These are phyloP conservation scores for Eleusine coracana DNA, from an alignment of 176 grass and related monocot genomes.

Conservation along the genomic window DNA sequence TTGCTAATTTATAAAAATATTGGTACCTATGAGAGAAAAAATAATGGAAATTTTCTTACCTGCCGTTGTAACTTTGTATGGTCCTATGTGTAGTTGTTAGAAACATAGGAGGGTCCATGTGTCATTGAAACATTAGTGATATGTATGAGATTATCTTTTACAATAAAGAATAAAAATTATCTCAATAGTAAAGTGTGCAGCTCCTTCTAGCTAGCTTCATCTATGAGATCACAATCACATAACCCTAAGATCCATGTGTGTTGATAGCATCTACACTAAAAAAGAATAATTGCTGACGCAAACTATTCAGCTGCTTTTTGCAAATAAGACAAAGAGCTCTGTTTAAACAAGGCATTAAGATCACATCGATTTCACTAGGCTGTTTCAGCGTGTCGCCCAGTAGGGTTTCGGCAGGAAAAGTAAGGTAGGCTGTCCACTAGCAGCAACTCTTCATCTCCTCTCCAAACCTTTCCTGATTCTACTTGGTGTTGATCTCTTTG, in stretches of 20 bases:
- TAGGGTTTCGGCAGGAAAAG: constrained; percentile 24
- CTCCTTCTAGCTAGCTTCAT: not conserved
- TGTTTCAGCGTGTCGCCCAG: not conserved
- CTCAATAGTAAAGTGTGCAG: not conserved
- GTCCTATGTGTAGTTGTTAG: too few species aligned
- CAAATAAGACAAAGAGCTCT: constrained; percentile 22
- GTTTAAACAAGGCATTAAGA: constrained; percentile 14
- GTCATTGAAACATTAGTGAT: too few species aligned
- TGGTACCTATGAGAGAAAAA: too few species aligned
- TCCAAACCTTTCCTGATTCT: constrained; percentile 15
- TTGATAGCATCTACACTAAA: not conserved
- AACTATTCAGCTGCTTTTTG: constrained; percentile 18
- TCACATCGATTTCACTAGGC: constrained; percentile 40
- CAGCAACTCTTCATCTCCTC: constrained; percentile 14
- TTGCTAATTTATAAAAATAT: too few species aligned
- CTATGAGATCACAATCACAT: not conserved
- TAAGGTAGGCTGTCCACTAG: constrained; percentile 11
- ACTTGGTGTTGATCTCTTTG: constrained; percentile 13
- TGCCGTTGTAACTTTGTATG: too few species aligned
- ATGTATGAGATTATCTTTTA: too few species aligned
- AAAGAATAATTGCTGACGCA: constrained; percentile 16
- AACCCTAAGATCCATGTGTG: constrained; percentile 23
- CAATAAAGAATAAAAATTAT: too few species aligned
- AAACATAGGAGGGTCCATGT: too few species aligned
- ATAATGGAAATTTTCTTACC: too few species aligned